A percentile compares a stretch with the other conserved stretches of the same genome.
Conservation (phyloP, 2,329 filamentous ascomycete species). For the Dothistroma septosporum region DNA sequence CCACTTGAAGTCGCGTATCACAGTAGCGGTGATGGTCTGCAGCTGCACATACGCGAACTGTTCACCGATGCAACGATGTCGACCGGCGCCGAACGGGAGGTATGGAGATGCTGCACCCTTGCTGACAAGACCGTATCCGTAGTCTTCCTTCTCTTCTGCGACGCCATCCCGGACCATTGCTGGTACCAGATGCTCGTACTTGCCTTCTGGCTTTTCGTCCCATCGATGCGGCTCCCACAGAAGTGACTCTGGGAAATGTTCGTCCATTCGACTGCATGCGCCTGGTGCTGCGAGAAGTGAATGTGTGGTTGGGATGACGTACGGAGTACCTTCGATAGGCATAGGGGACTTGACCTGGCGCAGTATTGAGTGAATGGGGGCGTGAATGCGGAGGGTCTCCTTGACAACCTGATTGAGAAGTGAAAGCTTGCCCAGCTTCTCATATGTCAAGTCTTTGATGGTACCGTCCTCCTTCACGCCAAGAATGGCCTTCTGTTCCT, state of each 20-base stretch:
- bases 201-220: conserved; percentile 58
- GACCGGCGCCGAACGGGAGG: conserved; percentile 86
- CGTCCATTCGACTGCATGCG: conserved; percentile 66
- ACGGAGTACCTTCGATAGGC: conserved; percentile 75
- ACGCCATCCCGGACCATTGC: conserved; percentile 29
- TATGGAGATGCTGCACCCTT: conserved; percentile 89
- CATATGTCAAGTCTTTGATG: conserved; percentile 70
- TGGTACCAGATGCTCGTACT: conserved; percentile 30
- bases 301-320: conserved; percentile 74
- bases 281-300: conserved; percentile 80
- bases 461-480: conserved; percentile 55
- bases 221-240: conserved; percentile 90
- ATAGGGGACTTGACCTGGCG: conserved; percentile 87
- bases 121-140: conserved; percentile 87
- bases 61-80: conserved; percentile 93
- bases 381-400: conserved; percentile 85
- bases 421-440: conserved; percentile 71
- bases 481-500: conserved; percentile 72
- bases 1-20: conserved; percentile 77
- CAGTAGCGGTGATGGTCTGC: conserved; percentile 72
- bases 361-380: conserved; percentile 92
- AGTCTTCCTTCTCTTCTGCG: conserved; percentile 69
- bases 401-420: conserved; percentile 82
- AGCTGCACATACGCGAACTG: conserved; percentile 93
- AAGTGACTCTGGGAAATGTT: conserved; percentile 77